Evolutionary conservation across 106 monocot genomes (phyloP), one percentile per base, ranked within the genome.

Genomic region (Allium sativum): DNA sequence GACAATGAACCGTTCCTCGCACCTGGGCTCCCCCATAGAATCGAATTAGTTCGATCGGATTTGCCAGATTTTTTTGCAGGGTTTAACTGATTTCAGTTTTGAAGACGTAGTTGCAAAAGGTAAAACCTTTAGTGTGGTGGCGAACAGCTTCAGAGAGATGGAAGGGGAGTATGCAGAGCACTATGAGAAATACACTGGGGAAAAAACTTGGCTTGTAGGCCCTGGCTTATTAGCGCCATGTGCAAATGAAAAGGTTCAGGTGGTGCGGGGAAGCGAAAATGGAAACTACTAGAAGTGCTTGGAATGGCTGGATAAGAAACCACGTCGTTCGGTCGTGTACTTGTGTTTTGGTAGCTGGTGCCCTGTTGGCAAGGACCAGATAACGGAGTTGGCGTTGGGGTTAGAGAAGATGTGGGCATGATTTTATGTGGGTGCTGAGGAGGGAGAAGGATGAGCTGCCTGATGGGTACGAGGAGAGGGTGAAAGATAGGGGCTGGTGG

Each of bases 301-400:
- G 71, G 50, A 13, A 41, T 83, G 77, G 73, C 74, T 83, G 2
- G 70, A 74, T 46, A 1, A 21, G 50, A 50, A 56, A 52, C 40
- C 65, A 10, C 18, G 7, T 12, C 52, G 69, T 1, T 82, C 82
- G 17, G 82, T 82, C 10, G 62, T 74, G 45, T 82, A 57, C 54
- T 66, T 78, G 3, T 71, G 78, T 70, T 78, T 82, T 64, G 82
- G 82, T 1, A 82, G 78, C 54, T 67, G 65, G 78, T 70, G 65
- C 58, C 40, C 61, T 17, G 68, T 78, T 53, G 42, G 62, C 0
- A 44, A 8, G 14, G 63, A 15, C 17, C 82, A 78, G 68, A 3
- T 50, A 2, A 2, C 17, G 2, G 48, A 40, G 50, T 9, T 64
- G 31, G 64, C 63, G 0, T 3, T 7, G 7, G 77, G 77, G 2